Base-by-base conservation (phyloP, 257 asterid genomes). In the Scutellaria barbata region DNA sequence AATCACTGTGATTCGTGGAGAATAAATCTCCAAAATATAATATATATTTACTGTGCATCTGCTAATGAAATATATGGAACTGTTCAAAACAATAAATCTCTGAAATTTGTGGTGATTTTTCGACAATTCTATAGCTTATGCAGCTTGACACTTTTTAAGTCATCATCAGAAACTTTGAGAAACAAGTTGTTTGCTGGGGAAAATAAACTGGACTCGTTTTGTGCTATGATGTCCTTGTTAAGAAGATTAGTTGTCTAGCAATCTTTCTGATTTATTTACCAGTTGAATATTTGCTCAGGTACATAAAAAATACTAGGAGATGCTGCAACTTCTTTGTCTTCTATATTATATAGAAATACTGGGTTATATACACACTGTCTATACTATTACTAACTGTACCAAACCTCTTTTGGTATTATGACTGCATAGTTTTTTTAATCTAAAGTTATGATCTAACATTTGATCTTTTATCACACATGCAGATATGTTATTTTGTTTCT, bases 401-500 rank as follows among this genome's bases (percentile, higher is more conserved):
- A 6, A 51, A 16, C 54, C 20, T 40, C 41, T 66, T 22, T 20
- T 62, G 42, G 67, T 53, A 9, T 71, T 71, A 62, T 37, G 18
- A 54, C 58, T 74, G 54, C 45, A n/a, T 80, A 50, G 16, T 33
- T 71, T 43, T 56, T 10, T n/a, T 48, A 12, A 43, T 10, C 68
- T 30, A 18, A 8, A n/a, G 22, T 52, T 47, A 39, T 51, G 65
- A 52, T 66, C 11, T 11, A 56, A 67, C 66, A 57, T 33, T 30
- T 69, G 54, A 53, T 74, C 17, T 47, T 67, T 35, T 52, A 72
- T 54, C 40, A 45, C 69, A 82, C 61, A 17, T 81, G 81, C 88
- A 92, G 99, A 85, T 95, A 86, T 72, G 85, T 90, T 63, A 84
- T 90, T 76, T 77, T 80, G 51, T 95, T 95, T 77, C 98, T 95